These are phyloP conservation scores for Trametes polyzona DNA, from an alignment of 1,284 basidiomycete genomes.

Conservation along the genomic window DNA sequence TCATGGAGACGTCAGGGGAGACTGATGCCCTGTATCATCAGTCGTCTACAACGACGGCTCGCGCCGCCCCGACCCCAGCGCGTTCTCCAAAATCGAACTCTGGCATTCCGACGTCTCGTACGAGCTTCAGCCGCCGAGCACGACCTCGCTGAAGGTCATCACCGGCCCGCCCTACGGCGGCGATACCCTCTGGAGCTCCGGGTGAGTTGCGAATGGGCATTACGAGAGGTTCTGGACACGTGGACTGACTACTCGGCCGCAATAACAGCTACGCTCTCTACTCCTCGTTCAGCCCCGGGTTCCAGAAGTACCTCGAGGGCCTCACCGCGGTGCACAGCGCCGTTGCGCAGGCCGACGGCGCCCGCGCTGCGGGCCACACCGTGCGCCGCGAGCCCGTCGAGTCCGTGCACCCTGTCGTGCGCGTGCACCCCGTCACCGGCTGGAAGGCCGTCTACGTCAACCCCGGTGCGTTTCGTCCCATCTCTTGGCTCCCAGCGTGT, in stretches of 20 bases:
- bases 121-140: slow-evolving; percentile 74
- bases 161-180: slow-evolving; percentile 67
- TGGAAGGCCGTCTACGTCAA: slow-evolving; percentile 83
- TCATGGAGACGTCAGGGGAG: neutral
- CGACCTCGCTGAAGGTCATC: slow-evolving; percentile 71
- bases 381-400: slow-evolving; percentile 73
- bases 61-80: slow-evolving; percentile 67
- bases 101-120: slow-evolving; percentile 86
- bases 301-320: slow-evolving; percentile 71
- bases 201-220: slow-evolving; percentile 50
- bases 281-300: slow-evolving; percentile 67
- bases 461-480: slow-evolving; percentile 45
- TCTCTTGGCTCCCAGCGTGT: too few relatives aligned
- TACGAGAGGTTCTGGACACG: neutral
- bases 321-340: slow-evolving; percentile 70
- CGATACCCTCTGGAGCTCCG: slow-evolving; percentile 74
- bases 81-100: slow-evolving; percentile 79
- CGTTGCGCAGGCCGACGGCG: slow-evolving; percentile 68
- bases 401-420: slow-evolving; percentile 67
- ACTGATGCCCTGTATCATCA: slow-evolving; percentile 29
- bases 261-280: slow-evolving; percentile 66
- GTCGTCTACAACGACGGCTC: slow-evolving; percentile 74
- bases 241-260: slow-evolving; percentile 21
- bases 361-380: slow-evolving; percentile 63
- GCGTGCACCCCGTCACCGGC: slow-evolving; percentile 80